Evolutionary conservation across 495 filamentous ascomycete species (phyloP).

Genomic region (Xylaria curta): DNA sequence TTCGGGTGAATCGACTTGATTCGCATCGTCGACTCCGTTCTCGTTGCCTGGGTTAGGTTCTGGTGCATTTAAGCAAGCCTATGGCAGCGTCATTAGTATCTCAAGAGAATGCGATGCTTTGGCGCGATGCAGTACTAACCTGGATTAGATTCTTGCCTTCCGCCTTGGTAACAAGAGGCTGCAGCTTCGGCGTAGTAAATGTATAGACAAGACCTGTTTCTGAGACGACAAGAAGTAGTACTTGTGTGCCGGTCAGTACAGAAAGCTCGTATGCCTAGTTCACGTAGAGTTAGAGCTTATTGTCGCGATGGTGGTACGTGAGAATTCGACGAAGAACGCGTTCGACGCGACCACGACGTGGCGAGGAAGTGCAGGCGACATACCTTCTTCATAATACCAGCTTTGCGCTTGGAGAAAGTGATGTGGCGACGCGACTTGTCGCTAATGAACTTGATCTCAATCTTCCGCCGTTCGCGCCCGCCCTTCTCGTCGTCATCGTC

Average conservation of each 20-base stretch:
- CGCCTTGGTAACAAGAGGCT: constrained; percentile 97
- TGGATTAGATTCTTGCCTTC: constrained; percentile 99
- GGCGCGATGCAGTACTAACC: constrained; percentile 60
- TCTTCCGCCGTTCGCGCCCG: constrained; percentile 97
- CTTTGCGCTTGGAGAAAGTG: constrained; percentile 99
- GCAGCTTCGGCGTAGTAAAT: constrained; percentile 98
- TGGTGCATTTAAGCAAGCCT: constrained; percentile 97
- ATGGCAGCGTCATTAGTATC: constrained; percentile 5
- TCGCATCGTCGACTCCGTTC: constrained; percentile 83
- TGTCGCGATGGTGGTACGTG: constrained; percentile 19
- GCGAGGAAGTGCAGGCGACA: constrained; percentile 39
- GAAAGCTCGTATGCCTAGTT: constrained; percentile 94
- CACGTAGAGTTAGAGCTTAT: constrained; percentile 28
- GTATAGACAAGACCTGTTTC: constrained; percentile 99
- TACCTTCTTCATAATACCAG: constrained; percentile 99
- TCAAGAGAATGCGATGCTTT: background rate
- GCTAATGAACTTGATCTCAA: constrained; percentile 99
- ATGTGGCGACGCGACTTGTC: constrained; percentile 99
- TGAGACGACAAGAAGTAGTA: constrained; percentile 94
- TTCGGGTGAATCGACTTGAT: constrained; percentile 68
- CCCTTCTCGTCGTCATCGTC: constrained; percentile 99
- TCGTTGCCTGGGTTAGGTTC: constrained; percentile 86
- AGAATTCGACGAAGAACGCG: constrained; percentile 34
- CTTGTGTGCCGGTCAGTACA: constrained; percentile 97
- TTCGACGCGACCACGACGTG: constrained; percentile 32